Evolutionary conservation across 345 rosid species (phyloP), one percentile per base, ranked within the genome.

Genomic region (Eucalyptus caleyi): DNA sequence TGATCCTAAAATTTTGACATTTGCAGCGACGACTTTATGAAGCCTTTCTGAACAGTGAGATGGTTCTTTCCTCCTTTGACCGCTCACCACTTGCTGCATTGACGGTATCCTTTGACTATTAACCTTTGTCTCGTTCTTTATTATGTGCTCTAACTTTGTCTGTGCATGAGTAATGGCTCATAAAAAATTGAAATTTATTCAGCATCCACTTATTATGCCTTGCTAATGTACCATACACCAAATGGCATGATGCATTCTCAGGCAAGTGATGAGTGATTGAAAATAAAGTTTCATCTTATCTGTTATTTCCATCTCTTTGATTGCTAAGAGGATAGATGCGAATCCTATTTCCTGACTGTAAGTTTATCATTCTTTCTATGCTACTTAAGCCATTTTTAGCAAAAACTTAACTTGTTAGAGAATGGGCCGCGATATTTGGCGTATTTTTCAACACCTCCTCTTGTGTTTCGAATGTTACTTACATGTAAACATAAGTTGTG

Each of bases 1-100:
- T 26, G 56, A 13, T 59, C 42, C 85, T 23, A 44, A 53, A 56
- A 47, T 30, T 67, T 53, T 86, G 87, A 86, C 88, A 86, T 92
- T 88, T 92, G 91, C 92, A 98, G 99, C 94, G 95, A 87, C 96
- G 94, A 93, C 89, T 98, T 26, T 98, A 98, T 89, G 97, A 97
- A 93, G 99, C 99, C 87, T 98, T 96, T 91, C 90, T 98, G 92
- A 94, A 94, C 12, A 97, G 98, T 94, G 98, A 96, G 92, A 92
- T 97, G 86, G 99, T 98, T 93, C 94, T 96, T 89, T 98, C 99
- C 60, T 96, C 99, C 87, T 98, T 96, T 91, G 99, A 97, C 93
- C 96, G 97, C 92, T 98, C 99, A 5, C 99, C 99, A 86, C 91
- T 97, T 89, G 99, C 99, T 93, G 99, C 99, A 51, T 92, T 98